Percentiles rank a stretch among this genome's conserved stretches.
Conservation (phyloP, 192 early-diverging fungal genomes). For the Coemansia sp. region DNA sequence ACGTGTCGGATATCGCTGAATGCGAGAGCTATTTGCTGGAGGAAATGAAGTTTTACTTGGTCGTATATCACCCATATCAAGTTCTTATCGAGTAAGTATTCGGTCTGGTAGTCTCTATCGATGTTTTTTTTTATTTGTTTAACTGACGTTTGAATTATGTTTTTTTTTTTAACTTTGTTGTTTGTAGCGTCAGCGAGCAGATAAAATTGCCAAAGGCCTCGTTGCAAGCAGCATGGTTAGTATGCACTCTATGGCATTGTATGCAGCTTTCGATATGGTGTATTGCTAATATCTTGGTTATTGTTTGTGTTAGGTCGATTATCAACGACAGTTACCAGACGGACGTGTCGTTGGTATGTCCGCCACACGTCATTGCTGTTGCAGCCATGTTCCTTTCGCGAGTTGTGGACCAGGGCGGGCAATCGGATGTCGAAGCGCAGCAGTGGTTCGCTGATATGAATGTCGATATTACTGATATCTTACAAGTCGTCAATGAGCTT, state of each 20-base stretch:
- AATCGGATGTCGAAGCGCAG: slow-evolving; percentile 60
- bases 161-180: background rate
- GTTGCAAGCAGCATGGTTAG: slow-evolving; percentile 58
- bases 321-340: slow-evolving; percentile 85
- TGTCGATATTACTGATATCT: slow-evolving; percentile 74
- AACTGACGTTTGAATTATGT: background rate
- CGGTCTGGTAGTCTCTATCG: background rate
- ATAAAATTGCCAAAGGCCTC: slow-evolving; percentile 37
- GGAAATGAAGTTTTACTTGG: slow-evolving; percentile 86
- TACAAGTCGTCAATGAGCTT: slow-evolving; percentile 77
- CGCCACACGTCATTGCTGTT: slow-evolving; percentile 87
- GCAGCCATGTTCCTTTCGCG: slow-evolving; percentile 71
- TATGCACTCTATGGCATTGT: background rate
- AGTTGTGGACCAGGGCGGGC: slow-evolving; percentile 42
- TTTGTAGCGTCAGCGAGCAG: slow-evolving; percentile 35
- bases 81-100: slow-evolving; percentile 67
- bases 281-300: background rate
- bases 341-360: slow-evolving; percentile 79
- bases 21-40: slow-evolving; percentile 92
- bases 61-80: slow-evolving; percentile 88
- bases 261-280: background rate
- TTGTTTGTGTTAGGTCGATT: slow-evolving; percentile 56
- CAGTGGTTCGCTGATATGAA: slow-evolving; percentile 83
- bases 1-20: slow-evolving; percentile 78
- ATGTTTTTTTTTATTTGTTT: background rate